Evolutionary conservation across 2,329 filamentous ascomycete genomes (phyloP), one percentile per base, ranked within the genome.

Genomic region (Diaporthe vaccinii): DNA sequence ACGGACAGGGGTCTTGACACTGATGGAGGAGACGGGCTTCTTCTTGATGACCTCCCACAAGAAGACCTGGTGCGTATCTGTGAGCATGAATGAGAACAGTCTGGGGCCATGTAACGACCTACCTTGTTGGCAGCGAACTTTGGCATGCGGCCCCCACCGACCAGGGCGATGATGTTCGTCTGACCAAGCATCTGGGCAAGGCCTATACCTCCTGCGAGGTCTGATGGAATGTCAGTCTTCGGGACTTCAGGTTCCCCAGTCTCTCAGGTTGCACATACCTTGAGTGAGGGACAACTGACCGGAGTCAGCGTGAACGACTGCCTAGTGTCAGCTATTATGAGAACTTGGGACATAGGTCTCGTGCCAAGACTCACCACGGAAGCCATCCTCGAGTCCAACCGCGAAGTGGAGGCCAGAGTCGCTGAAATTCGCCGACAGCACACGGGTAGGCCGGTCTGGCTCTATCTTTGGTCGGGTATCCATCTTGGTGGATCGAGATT

Each of bases 41-140:
- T 93, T 91, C 78, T 94, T 94, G 76, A 91, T 89, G 80, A 98
- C 95, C 83, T 99, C 96, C 96, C 96, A 98, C 79, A 98, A 94
- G 78, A 97, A 92, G 67, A 96, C 89, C 91, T 93, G 74, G 3
- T 22, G 14, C 57, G 9, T 51, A 51, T 17, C 4, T 25, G 28
- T 74, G 46, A 57, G 67, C 28, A 15, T 65, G 67, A 76, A 39
- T 69, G 49, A 8, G 2, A 17, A 31, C 14, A 17, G 2, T 20
- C 17, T 34, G 39, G 1, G 58, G 7, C 59, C 12, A 22, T 62
- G 72, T 15, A 39, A 20, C 6, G 17, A 72, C 79, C 12, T 80
- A 92, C 94, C 88, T 97, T 98, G 84, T 96, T 97, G 82, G 93
- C 93, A 20, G 95, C 92, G 80, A 95, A 97, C 81, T 96, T 96